phyloP scores from a whole-genome alignment of 148 eudicot species.

The Camellia sinensis region DNA sequence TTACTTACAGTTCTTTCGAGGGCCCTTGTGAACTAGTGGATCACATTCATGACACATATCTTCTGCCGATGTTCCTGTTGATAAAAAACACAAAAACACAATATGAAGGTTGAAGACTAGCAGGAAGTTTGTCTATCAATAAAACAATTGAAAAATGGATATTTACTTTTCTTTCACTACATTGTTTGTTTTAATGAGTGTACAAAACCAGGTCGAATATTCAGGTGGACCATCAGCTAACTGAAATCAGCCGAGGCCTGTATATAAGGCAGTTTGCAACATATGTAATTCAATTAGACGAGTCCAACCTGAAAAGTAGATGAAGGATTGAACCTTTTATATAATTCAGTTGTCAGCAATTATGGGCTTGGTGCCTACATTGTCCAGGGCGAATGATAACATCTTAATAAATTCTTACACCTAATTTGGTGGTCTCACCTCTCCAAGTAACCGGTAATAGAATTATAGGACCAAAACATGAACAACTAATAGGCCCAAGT shows the following conservation, averaged over 20 bases:
- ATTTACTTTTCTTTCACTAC: constrained; percentile 55
- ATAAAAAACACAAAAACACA: constrained; percentile 18
- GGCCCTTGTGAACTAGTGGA: constrained; percentile 62
- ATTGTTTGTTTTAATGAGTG: constrained; percentile 58
- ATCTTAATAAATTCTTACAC: too few relatives aligned
- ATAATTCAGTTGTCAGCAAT: too few relatives aligned
- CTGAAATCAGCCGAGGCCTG: constrained; percentile 73
- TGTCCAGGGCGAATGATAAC: too few relatives aligned
- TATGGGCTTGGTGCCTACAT: too few relatives aligned
- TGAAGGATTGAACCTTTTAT: constrained; percentile 12
- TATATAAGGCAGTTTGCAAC: constrained; percentile 71
- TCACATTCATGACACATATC: constrained; percentile 81
- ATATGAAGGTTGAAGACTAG: constrained; percentile 12
- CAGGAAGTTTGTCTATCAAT: neutral
- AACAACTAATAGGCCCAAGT: too few relatives aligned
- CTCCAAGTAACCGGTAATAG: too few relatives aligned
- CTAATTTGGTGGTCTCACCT: too few relatives aligned
- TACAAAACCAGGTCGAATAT: constrained; percentile 85
- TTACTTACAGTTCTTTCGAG: constrained; percentile 80
- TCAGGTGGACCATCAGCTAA: constrained; percentile 55
- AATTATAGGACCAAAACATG: too few relatives aligned
- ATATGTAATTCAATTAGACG: constrained; percentile 82
- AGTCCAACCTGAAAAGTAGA: constrained; percentile 64
- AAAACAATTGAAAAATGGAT: constrained; percentile 5
- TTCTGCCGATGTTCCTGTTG: constrained; percentile 53